phyloP scores from a whole-genome alignment of 148 eudicot species.

The Silene uniflora region DNA sequence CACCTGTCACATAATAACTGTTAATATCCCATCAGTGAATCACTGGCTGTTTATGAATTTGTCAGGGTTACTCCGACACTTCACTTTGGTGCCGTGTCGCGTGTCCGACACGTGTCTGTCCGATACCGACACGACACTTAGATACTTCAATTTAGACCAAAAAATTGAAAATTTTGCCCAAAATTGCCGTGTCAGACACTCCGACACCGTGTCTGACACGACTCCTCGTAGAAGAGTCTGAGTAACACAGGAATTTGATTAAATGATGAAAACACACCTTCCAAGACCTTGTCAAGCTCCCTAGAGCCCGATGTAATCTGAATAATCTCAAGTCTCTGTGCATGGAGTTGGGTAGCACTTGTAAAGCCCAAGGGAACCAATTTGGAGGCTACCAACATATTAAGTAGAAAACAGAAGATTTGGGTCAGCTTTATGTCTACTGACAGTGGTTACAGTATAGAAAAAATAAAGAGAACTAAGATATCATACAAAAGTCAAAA shows the following conservation, averaged over 20 bases:
- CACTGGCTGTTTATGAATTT: not conserved
- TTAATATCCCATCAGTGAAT: not conserved
- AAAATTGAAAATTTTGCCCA: too few species aligned
- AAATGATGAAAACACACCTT: constrained; percentile 41
- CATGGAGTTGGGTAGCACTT: constrained; percentile 89
- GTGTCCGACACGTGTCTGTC: too few species aligned
- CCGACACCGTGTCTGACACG: too few species aligned
- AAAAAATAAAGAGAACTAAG: not conserved
- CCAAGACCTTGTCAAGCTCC: constrained; percentile 87
- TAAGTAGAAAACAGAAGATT: constrained; percentile 16
- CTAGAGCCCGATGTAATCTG: constrained; percentile 88
- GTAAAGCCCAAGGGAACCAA: constrained; percentile 94
- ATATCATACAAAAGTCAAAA: not conserved
- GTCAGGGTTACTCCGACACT: too few species aligned
- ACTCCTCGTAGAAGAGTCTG: too few species aligned
- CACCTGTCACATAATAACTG: constrained; percentile 47
- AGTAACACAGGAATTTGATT: too few species aligned
- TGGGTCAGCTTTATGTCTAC: not conserved
- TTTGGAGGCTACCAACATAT: constrained; percentile 67
- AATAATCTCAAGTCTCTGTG: constrained; percentile 86
- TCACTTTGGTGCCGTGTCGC: too few species aligned
- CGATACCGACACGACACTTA: too few species aligned
- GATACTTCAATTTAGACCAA: too few species aligned
- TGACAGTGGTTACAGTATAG: not conserved
- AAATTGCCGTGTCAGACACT: too few species aligned